Percentiles rank a stretch among this genome's conserved stretches.
Evolutionary conservation across 2,329 filamentous ascomycete genomes (phyloP).

Genomic region (Tolypocladium ovalisporum): DNA sequence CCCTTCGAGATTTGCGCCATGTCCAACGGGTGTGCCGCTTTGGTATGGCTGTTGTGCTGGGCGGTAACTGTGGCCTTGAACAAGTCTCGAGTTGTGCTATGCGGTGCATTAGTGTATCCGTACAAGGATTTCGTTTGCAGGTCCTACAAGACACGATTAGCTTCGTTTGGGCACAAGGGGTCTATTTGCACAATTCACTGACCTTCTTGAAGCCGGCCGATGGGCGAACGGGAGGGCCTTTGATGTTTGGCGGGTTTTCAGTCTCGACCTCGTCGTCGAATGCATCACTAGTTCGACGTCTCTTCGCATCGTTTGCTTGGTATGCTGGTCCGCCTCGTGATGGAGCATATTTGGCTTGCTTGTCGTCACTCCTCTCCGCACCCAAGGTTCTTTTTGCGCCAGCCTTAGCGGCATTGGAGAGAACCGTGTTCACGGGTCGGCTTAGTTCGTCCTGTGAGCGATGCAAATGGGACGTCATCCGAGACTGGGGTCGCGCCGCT

Average conservation of each 20-base stretch:
- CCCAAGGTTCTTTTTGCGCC: conserved; percentile 61
- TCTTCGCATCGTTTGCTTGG: conserved; percentile 63
- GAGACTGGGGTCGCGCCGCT: conserved; percentile 38
- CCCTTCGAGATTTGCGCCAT: conserved; percentile 82
- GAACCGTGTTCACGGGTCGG: conserved; percentile 47
- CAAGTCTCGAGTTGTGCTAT: conserved; percentile 41
- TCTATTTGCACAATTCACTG: conserved; percentile 14
- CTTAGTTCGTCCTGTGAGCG: conserved; percentile 46
- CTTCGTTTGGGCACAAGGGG: background rate
- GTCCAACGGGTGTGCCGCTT: conserved; percentile 60
- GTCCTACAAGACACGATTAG: conserved; percentile 40
- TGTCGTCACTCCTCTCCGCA: conserved; percentile 48
- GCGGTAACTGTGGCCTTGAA: conserved; percentile 57
- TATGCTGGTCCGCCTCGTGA: conserved; percentile 48
- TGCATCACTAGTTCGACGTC: conserved; percentile 66
- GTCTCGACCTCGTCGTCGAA: conserved; percentile 52
- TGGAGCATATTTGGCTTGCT: conserved; percentile 31
- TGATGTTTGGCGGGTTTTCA: conserved; percentile 50
- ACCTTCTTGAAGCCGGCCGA: conserved; percentile 63
- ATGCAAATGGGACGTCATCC: conserved; percentile 43
- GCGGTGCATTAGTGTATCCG: conserved; percentile 50
- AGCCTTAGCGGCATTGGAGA: conserved; percentile 52
- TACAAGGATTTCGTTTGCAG: conserved; percentile 48
- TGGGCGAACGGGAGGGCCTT: conserved; percentile 76
- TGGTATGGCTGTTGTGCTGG: conserved; percentile 55